These are phyloP conservation scores for Boechera divaricarpa DNA, from an alignment of 345 rosid genomes.

Conservation along the genomic window DNA sequence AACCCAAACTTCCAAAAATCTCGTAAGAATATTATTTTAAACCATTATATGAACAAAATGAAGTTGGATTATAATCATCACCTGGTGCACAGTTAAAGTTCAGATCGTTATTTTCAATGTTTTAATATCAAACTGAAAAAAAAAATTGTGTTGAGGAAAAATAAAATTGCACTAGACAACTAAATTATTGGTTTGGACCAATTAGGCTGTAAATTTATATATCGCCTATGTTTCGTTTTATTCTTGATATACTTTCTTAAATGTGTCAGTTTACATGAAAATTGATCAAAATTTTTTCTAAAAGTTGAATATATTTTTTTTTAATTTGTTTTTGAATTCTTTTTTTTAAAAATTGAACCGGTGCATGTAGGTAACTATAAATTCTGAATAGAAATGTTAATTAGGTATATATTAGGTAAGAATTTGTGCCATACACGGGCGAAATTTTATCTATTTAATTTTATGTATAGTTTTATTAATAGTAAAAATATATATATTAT, in stretches of 20 bases:
- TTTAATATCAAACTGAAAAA: conserved; percentile 1
- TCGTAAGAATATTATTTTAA: conserved; percentile 1
- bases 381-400: neutral
- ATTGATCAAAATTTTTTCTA: no score
- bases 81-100: neutral
- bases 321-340: no score
- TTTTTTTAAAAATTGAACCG: no score
- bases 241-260: neutral
- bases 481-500: no score
- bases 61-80: conserved; percentile 3
- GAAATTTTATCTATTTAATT: no score
- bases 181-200: conserved; percentile 7
- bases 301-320: no score
- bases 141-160: neutral
- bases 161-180: neutral
- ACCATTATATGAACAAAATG: neutral
- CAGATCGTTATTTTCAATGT: neutral
- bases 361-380: neutral
- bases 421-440: no score
- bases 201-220: neutral
- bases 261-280: no score
- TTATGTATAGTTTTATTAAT: no score
- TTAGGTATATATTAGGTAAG: no score
- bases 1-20: conserved; percentile 24
- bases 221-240: neutral